phyloP scores from a whole-genome alignment of 805 yeast species.

The Hanseniaspora taiwanica region DNA sequence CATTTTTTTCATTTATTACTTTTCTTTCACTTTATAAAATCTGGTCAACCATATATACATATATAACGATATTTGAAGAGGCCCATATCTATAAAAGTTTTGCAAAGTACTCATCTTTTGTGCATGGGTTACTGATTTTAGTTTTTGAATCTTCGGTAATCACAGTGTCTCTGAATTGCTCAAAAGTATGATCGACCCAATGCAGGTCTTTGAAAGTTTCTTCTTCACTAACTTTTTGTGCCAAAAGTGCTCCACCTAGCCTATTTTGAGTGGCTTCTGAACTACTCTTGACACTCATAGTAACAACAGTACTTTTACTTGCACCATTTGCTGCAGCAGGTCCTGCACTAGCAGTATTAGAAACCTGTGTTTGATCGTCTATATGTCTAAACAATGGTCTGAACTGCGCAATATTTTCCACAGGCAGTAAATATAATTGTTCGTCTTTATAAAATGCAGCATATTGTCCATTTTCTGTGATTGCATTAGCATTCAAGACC shows the following conservation, averaged over 20 bases:
- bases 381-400: constrained; percentile 74
- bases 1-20: no score
- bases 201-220: constrained; percentile 28
- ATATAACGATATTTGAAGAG: no score
- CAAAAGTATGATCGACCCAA: constrained; percentile 2
- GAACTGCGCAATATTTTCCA: constrained; percentile 59
- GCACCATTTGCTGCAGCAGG: constrained; percentile 24
- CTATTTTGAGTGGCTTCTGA: constrained; percentile 44
- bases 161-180: neutral
- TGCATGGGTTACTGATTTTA: neutral
- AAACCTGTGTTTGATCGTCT: constrained; percentile 47
- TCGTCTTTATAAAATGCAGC: constrained; percentile 24
- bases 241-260: constrained; percentile 54
- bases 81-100: neutral
- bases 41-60: no score
- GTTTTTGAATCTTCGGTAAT: neutral
- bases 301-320: constrained; percentile 50
- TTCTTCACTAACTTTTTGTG: constrained; percentile 51
- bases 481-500: constrained; percentile 57
- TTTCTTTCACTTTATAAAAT: no score
- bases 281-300: constrained; percentile 58
- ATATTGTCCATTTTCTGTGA: constrained; percentile 38
- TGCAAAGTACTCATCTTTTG: neutral
- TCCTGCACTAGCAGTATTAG: constrained; percentile 24
- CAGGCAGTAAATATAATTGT: constrained; percentile 49